Percentiles rank a stretch among this genome's conserved stretches.
phyloP scores from a whole-genome alignment of 2,329 filamentous ascomycete species.

The Mycogone perniciosa region DNA sequence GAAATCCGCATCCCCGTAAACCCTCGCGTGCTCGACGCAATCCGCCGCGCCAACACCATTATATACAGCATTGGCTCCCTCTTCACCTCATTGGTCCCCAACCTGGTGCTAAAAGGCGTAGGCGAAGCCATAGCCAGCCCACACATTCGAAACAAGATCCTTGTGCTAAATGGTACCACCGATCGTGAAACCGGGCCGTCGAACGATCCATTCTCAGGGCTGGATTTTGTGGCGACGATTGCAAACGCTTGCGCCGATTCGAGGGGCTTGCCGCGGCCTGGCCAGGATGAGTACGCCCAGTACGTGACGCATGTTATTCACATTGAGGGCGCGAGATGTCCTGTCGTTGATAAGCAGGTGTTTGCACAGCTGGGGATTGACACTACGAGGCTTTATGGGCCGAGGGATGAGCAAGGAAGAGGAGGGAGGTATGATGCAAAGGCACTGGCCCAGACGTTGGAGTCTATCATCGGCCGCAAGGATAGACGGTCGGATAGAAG shows the following conservation, averaged over 20 bases:
- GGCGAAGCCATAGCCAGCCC: constrained; percentile 50
- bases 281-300: constrained; percentile 45
- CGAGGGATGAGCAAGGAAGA: constrained; percentile 37
- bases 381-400: constrained; percentile 69
- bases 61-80: constrained; percentile 93
- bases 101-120: constrained; percentile 67
- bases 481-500: constrained; percentile 32
- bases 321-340: constrained; percentile 63
- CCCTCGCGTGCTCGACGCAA: constrained; percentile 65
- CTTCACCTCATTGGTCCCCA: constrained; percentile 84
- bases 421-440: constrained; percentile 67
- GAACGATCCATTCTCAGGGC: constrained; percentile 57
- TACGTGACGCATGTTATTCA: constrained; percentile 85
- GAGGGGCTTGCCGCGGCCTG: constrained; percentile 38
- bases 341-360: constrained; percentile 60
- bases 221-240: constrained; percentile 78
- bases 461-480: constrained; percentile 63
- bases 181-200: constrained; percentile 83
- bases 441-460: constrained; percentile 67
- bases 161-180: constrained; percentile 76
- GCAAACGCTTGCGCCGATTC: constrained; percentile 67
- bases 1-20: constrained; percentile 85
- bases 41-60: constrained; percentile 59
- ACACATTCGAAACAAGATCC: constrained; percentile 59
- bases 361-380: constrained; percentile 67